A percentile compares a stretch with the other conserved stretches of the same genome.
phyloP scores from a whole-genome alignment of 2,329 filamentous ascomycete species.

The Trichocomaceae sp. region DNA sequence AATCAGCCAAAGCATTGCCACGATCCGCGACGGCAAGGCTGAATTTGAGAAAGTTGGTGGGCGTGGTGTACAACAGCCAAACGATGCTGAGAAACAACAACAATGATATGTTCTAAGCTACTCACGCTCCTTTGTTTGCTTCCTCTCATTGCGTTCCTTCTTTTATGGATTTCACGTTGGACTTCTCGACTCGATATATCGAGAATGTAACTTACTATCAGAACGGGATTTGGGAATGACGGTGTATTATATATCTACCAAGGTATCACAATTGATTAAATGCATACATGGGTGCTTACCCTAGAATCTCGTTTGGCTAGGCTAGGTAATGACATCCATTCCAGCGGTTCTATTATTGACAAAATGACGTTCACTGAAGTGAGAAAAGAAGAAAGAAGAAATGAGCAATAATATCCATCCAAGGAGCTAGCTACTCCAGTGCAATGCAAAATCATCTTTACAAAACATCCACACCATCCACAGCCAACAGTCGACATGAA shows the following conservation, averaged over 20 bases:
- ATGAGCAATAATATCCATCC: neutral
- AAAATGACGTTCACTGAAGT: neutral
- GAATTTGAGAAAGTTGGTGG: slow-evolving; percentile 45
- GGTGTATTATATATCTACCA: slow-evolving; percentile 8
- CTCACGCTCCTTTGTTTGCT: neutral
- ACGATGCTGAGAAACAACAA: slow-evolving; percentile 4
- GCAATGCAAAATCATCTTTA: neutral
- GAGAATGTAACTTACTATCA: neutral
- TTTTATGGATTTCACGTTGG: neutral
- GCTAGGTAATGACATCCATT: too few relatives aligned
- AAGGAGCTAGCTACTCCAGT: neutral
- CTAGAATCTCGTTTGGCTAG: too few relatives aligned
- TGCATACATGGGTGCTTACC: neutral
- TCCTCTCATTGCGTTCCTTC: neutral
- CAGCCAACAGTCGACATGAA: neutral
- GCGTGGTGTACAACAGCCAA: neutral
- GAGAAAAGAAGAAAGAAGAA: neutral
- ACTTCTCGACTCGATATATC: neutral
- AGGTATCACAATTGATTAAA: neutral
- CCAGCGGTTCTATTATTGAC: neutral
- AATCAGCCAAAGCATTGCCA: slow-evolving; percentile 42
- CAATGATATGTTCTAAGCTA: neutral
- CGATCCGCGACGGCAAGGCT: slow-evolving; percentile 59
- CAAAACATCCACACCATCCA: neutral
- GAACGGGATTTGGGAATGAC: neutral